These are phyloP conservation scores for Candida easanensis DNA, from an alignment of 805 yeast species.

Conservation along the genomic window DNA sequence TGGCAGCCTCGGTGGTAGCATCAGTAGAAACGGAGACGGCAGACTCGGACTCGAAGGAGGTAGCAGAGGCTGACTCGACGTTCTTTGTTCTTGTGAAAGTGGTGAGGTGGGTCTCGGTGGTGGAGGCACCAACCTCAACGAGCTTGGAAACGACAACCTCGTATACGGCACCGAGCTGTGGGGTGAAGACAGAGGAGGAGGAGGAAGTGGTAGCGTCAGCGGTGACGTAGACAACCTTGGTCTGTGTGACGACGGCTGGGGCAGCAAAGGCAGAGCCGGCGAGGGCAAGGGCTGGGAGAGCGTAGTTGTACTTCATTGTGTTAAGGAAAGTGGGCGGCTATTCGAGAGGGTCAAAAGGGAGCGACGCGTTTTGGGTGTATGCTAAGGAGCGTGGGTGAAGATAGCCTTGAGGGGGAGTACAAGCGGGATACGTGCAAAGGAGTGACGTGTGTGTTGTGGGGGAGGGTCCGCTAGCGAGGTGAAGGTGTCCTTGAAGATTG, in stretches of 20 bases:
- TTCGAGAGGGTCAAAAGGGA: neutral
- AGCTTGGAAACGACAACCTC: slow-evolving; percentile 27
- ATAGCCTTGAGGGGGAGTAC: neutral
- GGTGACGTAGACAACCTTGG: slow-evolving; percentile 27
- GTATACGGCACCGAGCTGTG: slow-evolving; percentile 22
- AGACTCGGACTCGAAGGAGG: slow-evolving; percentile 18
- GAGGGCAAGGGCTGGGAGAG: slow-evolving; percentile 24
- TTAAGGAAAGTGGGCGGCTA: slow-evolving; percentile 3
- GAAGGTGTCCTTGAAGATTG: no score
- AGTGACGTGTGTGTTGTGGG: neutral
- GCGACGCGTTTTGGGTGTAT: slow-evolving; percentile 1
- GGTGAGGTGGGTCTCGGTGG: slow-evolving; percentile 21
- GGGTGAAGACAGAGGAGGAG: slow-evolving; percentile 20
- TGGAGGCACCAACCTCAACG: slow-evolving; percentile 20
- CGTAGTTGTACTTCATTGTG: slow-evolving; percentile 25
- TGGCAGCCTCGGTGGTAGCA: slow-evolving; percentile 11
- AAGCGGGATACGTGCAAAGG: neutral
- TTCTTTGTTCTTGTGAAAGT: slow-evolving; percentile 24
- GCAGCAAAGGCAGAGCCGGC: slow-evolving; percentile 27
- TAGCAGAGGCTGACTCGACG: slow-evolving; percentile 17
- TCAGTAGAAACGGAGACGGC: slow-evolving; percentile 16
- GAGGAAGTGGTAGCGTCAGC: slow-evolving; percentile 20
- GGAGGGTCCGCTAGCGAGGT: neutral
- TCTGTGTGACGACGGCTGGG: slow-evolving; percentile 27
- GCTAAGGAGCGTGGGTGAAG: neutral